Evolutionary conservation across 23 red algal species (phyloP), one percentile per base, ranked within the genome.

Genomic region (Pyropia yezoensis): DNA sequence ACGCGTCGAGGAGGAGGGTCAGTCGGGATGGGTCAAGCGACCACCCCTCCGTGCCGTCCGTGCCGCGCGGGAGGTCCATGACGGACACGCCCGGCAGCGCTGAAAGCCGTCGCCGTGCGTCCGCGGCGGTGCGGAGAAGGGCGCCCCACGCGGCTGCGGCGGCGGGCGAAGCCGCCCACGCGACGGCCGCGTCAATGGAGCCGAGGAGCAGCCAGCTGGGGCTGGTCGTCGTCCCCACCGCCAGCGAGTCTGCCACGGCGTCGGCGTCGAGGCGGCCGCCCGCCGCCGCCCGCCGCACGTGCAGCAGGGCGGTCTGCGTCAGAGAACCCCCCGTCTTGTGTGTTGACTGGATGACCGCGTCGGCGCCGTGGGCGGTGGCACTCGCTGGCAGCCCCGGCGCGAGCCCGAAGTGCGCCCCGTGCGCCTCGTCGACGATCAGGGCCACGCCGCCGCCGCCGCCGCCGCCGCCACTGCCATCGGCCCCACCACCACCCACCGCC

Each of bases 391-490:
- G 71, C 20, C 14, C 26, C 9, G 30, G 11, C 50, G 86, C 73
- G 63, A 98, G 91, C 11, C 54, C 59, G 23, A 91, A 67, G 68
- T 98, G 94, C 3, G 94, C 63, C 24, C 94, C 86, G 69, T 91
- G 94, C 45, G 94, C 94, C 68, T 98, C 94, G 62, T 98, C 94
- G 27, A 98, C 94, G 29, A 91, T 71, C 16, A 90, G 74, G 19
- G n/a, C 50, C 18, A 50, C 73, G 50, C 62, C 75, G 39, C 39
- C 39, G 4, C 39, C 39, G 11, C 39, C 39, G 39, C 39, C 11
- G 9, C 39, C 4, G 39, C 39, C 39, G 39, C 39, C 39, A 8
- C 39, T 1, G 39, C 39, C 39, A 8, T 13, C 11, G 39, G 4
- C 39, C 4, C 39, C 39, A 8, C 11, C 39, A 13, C 39, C 39